Evolutionary conservation across 768 basidiomycete species (phyloP).

Genomic region (Boletus reticuloceps): DNA sequence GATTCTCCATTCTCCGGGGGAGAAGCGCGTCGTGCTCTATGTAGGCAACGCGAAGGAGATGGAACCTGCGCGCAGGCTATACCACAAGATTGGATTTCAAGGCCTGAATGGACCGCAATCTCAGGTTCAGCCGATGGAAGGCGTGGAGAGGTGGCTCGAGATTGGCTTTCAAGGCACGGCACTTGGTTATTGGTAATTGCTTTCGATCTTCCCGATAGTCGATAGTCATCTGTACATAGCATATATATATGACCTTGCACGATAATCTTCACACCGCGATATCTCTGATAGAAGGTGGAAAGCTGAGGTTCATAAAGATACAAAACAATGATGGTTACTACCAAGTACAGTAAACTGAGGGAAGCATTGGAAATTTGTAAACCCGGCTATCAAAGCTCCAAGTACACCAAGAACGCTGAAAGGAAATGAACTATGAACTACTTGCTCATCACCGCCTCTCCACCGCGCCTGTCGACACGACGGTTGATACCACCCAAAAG

Average conservation of each 20-base stretch:
- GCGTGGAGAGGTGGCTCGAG: conserved; percentile 17
- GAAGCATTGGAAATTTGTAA: too few species aligned
- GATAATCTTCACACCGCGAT: too few species aligned
- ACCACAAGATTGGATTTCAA: conserved; percentile 18
- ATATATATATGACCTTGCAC: too few species aligned
- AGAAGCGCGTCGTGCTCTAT: conserved; percentile 47
- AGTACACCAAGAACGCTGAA: background rate
- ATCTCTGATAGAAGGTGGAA: too few species aligned
- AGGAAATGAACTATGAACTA: background rate
- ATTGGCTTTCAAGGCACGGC: conserved; percentile 6
- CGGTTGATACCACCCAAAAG: conserved; percentile 67
- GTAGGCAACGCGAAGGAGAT: conserved; percentile 41
- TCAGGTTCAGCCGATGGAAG: background rate
- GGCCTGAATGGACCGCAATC: conserved; percentile 1
- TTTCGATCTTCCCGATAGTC: too few species aligned
- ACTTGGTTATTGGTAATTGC: background rate
- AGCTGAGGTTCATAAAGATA: too few species aligned
- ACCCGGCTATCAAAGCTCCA: too few species aligned
- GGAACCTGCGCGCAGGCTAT: conserved; percentile 14
- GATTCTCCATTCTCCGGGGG: conserved; percentile 27
- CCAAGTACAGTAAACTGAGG: too few species aligned
- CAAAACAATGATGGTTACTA: too few species aligned
- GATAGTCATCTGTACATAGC: too few species aligned
- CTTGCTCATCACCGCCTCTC: conserved; percentile 19
- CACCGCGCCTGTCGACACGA: conserved; percentile 39